Percentiles rank a stretch among this genome's conserved stretches.
phyloP scores from a whole-genome alignment of 306 rosid species.

The Carpinus viminea region DNA sequence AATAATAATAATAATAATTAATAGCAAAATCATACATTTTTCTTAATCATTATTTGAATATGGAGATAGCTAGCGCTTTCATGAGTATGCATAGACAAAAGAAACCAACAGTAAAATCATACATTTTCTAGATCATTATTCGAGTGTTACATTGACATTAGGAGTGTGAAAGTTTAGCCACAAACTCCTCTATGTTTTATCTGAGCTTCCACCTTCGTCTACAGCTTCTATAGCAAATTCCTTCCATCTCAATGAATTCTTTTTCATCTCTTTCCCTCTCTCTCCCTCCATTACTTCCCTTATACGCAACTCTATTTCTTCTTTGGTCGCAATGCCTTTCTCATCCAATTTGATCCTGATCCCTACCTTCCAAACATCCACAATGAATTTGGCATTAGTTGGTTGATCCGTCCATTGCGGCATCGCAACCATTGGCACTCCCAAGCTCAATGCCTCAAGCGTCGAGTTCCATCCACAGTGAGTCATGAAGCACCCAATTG shows the following conservation, averaged over 20 bases:
- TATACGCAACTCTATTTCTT: slow-evolving; percentile 13
- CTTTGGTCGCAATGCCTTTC: not conserved
- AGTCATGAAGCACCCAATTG: slow-evolving; percentile 9
- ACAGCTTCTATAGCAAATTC: slow-evolving; percentile 13
- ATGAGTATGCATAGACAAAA: too few relatives aligned
- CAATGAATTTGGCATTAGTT: slow-evolving; percentile 17
- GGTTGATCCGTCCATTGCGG: slow-evolving; percentile 26
- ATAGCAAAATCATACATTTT: too few relatives aligned
- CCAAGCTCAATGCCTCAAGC: slow-evolving; percentile 22
- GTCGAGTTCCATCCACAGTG: slow-evolving; percentile 33
- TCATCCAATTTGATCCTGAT: slow-evolving; percentile 10
- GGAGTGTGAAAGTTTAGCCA: not conserved
- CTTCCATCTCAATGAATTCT: slow-evolving; percentile 17
- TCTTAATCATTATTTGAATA: too few relatives aligned
- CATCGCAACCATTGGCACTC: slow-evolving; percentile 21
- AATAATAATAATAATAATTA: too few relatives aligned
- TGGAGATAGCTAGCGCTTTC: too few relatives aligned
- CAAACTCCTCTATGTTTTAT: slow-evolving; percentile 22
- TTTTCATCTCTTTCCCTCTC: slow-evolving; percentile 16
- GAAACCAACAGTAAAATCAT: not conserved
- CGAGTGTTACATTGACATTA: not conserved
- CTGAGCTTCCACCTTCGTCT: slow-evolving; percentile 26
- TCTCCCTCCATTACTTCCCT: slow-evolving; percentile 21
- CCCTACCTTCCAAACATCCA: slow-evolving; percentile 27
- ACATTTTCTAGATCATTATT: not conserved